These are phyloP conservation scores for Phaffomyces opuntiae DNA, from an alignment of 805 yeast genomes.

Conservation along the genomic window DNA sequence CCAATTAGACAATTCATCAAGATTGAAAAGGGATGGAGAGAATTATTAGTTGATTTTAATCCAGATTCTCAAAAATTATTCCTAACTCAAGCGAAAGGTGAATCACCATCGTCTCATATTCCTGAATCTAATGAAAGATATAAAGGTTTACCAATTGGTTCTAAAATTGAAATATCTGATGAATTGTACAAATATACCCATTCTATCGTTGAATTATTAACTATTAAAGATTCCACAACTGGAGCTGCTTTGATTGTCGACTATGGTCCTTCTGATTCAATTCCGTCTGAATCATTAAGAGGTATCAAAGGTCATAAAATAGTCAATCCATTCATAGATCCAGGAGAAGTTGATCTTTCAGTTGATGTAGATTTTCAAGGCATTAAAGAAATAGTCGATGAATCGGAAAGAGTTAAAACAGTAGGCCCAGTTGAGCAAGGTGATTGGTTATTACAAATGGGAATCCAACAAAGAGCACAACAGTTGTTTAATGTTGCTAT, in stretches of 20 bases:
- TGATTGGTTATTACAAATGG: conserved; percentile 70
- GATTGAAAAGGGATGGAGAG: conserved; percentile 72
- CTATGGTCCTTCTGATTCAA: conserved; percentile 56
- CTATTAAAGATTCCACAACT: conserved; percentile 25
- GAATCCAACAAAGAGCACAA: conserved; percentile 63
- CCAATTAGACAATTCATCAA: conserved; percentile 66
- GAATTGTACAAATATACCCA: conserved; percentile 56
- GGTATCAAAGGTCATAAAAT: conserved; percentile 69
- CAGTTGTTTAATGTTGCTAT: conserved; percentile 42
- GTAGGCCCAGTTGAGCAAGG: conserved; percentile 70
- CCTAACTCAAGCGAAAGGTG: conserved; percentile 47
- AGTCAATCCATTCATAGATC: conserved; percentile 66
- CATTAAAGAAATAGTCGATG: conserved; percentile 28
- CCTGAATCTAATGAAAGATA: conserved; percentile 48
- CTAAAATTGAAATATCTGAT: conserved; percentile 68
- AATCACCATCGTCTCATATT: conserved; percentile 55
- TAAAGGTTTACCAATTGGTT: conserved; percentile 42
- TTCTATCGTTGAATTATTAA: conserved; percentile 42
- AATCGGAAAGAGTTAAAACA: conserved; percentile 21
- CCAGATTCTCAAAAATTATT: conserved; percentile 34
- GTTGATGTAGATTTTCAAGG: conserved; percentile 78
- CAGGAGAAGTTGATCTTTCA: conserved; percentile 77
- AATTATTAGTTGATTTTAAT: conserved; percentile 55
- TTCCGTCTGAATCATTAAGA: conserved; percentile 68
- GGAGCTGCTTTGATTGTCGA: conserved; percentile 75